Conservation (phyloP, 306 rosid species). For the Rosa persica region DNA sequence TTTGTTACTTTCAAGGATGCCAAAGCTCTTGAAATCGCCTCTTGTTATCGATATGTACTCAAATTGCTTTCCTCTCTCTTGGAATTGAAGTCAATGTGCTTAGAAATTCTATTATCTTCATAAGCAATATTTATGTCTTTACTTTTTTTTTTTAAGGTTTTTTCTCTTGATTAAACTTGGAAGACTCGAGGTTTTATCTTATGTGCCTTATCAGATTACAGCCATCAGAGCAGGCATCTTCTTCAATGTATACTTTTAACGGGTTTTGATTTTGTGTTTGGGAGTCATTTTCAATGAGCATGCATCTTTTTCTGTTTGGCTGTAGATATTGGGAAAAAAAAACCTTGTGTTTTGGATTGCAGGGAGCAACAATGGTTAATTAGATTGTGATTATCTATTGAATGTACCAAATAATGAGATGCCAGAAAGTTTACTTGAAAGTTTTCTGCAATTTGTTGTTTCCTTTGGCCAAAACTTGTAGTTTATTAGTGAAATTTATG, state of each 20-base stretch:
- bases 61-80: constrained; percentile 24
- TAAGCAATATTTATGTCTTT: not conserved
- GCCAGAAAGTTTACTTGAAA: constrained; percentile 35
- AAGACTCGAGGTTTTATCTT: no score
- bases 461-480: constrained; percentile 10
- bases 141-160: no score
- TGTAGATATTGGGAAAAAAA: not conserved
- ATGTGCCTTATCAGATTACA: no score
- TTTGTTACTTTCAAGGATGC: constrained; percentile 91
- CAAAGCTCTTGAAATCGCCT: constrained; percentile 93
- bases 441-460: constrained; percentile 7
- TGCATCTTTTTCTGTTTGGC: not conserved
- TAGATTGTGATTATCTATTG: constrained; percentile 71
- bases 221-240: no score
- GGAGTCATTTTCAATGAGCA: not conserved
- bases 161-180: no score
- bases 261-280: no score
- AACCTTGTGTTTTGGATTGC: constrained; percentile 30
- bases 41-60: constrained; percentile 66
- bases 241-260: no score
- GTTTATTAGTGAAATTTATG: constrained; percentile 32
- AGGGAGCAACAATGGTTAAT: constrained; percentile 97
- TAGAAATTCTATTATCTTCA: not conserved
- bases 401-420: constrained; percentile 56
- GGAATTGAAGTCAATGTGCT: constrained; percentile 3